phyloP scores from a whole-genome alignment of 352 stramenopile genomes.

The Phytophthora melonis region DNA sequence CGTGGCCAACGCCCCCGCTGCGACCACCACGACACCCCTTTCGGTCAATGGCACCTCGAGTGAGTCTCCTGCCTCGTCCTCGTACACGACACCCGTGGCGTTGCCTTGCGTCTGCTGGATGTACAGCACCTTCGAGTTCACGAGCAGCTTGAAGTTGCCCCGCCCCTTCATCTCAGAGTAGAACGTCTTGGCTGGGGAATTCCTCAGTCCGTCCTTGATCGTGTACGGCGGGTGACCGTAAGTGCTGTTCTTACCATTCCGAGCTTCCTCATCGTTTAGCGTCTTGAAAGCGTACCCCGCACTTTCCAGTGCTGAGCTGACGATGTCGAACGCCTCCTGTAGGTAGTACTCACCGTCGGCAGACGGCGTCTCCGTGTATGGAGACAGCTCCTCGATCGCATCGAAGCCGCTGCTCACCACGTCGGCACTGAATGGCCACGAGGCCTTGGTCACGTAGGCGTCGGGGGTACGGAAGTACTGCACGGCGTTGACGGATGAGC shows the following conservation, averaged over 20 bases:
- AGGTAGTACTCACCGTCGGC: conserved; percentile 57
- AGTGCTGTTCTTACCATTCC: conserved; percentile 62
- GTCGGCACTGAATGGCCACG: conserved; percentile 54
- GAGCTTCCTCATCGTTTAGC: conserved; percentile 54
- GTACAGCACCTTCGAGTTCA: conserved; percentile 55
- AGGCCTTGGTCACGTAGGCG: conserved; percentile 47
- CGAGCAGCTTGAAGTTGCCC: conserved; percentile 58
- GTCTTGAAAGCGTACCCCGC: conserved; percentile 44
- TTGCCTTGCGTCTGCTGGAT: conserved; percentile 56
- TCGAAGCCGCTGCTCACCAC: conserved; percentile 72
- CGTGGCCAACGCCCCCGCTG: conserved; percentile 74
- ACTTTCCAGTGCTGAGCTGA: conserved; percentile 37
- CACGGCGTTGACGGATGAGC: conserved; percentile 79
- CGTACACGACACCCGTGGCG: conserved; percentile 62
- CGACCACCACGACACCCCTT: conserved; percentile 74
- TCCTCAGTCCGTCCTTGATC: conserved; percentile 58
- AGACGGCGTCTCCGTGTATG: conserved; percentile 56
- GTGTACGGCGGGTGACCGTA: conserved; percentile 61
- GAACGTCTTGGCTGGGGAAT: conserved; percentile 67
- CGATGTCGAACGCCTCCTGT: conserved; percentile 61
- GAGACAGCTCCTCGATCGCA: conserved; percentile 49
- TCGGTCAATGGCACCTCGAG: conserved; percentile 37
- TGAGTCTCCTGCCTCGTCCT: conserved; percentile 23
- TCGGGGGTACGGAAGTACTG: conserved; percentile 81
- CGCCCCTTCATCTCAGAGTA: conserved; percentile 52